Evolutionary conservation across 306 rosid species (phyloP).

Genomic region (Trifolium dubium): DNA sequence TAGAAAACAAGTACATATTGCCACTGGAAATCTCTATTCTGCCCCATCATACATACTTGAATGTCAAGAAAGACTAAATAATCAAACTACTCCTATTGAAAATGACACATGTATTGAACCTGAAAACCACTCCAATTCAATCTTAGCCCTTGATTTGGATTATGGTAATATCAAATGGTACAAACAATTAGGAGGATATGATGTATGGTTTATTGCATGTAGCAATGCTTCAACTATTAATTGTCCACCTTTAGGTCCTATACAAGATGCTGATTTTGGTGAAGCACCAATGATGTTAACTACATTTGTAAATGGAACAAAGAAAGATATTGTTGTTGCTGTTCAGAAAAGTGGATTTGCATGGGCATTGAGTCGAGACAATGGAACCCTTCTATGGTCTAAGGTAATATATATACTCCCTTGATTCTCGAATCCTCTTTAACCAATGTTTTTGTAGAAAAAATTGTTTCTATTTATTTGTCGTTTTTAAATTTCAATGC

Average conservation of each 20-base stretch:
- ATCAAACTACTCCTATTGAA: constrained; percentile 48
- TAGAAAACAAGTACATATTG: constrained; percentile 57
- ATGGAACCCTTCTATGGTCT: constrained; percentile 54
- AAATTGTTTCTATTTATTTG: too few relatives aligned
- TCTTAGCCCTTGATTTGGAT: constrained; percentile 65
- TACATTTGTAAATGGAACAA: constrained; percentile 32
- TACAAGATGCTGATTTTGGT: constrained; percentile 62
- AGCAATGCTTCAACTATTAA: constrained; percentile 43
- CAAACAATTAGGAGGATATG: constrained; percentile 70
- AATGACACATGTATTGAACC: constrained; percentile 62
- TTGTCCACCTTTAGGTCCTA: constrained; percentile 59
- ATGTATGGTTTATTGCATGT: constrained; percentile 66
- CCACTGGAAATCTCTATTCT: constrained; percentile 64
- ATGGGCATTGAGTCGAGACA: constrained; percentile 64
- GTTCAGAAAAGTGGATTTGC: constrained; percentile 72
- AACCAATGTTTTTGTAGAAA: too few relatives aligned
- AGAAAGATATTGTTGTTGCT: constrained; percentile 56
- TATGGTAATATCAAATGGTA: constrained; percentile 61
- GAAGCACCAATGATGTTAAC: constrained; percentile 68
- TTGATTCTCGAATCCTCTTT: too few relatives aligned
- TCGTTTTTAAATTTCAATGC: too few relatives aligned
- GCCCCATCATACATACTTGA: constrained; percentile 48
- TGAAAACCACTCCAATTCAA: constrained; percentile 61
- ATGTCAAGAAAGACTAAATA: constrained; percentile 56
- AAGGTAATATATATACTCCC: constrained; percentile 33